Evolutionary conservation across 768 basidiomycete genomes (phyloP).

Genomic region (Auricularia heimuer): DNA sequence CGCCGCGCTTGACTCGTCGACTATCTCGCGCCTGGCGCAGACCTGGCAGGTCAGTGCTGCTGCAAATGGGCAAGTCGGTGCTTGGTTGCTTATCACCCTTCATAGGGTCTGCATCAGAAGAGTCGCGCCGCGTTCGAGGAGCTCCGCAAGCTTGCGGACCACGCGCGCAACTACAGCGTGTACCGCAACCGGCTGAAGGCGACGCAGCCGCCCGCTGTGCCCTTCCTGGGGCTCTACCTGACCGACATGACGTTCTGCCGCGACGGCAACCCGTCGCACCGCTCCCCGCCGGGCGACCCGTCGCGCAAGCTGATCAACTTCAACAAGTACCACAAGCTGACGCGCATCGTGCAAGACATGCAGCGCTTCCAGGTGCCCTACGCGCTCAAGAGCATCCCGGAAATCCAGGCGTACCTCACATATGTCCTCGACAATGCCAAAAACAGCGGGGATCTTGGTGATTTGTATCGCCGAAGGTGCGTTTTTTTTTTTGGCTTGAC

Average conservation of each 20-base stretch:
- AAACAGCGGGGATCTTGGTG: slow-evolving; percentile 73
- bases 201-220: slow-evolving; percentile 85
- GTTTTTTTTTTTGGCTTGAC: slow-evolving; percentile 11
- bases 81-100: neutral
- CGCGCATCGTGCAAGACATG: slow-evolving; percentile 82
- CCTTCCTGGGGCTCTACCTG: slow-evolving; percentile 86
- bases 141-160: slow-evolving; percentile 80
- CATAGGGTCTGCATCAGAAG: slow-evolving; percentile 75
- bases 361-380: slow-evolving; percentile 86
- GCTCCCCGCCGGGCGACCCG: slow-evolving; percentile 66
- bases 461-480: slow-evolving; percentile 77
- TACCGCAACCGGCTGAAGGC: slow-evolving; percentile 83
- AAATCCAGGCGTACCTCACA: slow-evolving; percentile 73
- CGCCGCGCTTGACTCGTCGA: slow-evolving; percentile 91
- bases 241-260: slow-evolving; percentile 93
- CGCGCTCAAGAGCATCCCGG: slow-evolving; percentile 79
- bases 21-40: slow-evolving; percentile 82
- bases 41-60: slow-evolving; percentile 74
- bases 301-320: slow-evolving; percentile 85
- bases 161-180: slow-evolving; percentile 81
- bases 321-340: slow-evolving; percentile 90
- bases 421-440: slow-evolving; percentile 63
- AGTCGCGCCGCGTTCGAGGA: slow-evolving; percentile 68
- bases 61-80: neutral
- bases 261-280: slow-evolving; percentile 83